These are phyloP conservation scores for Isatis lusitanica DNA, from an alignment of 441 rosid genomes.

Conservation along the genomic window DNA sequence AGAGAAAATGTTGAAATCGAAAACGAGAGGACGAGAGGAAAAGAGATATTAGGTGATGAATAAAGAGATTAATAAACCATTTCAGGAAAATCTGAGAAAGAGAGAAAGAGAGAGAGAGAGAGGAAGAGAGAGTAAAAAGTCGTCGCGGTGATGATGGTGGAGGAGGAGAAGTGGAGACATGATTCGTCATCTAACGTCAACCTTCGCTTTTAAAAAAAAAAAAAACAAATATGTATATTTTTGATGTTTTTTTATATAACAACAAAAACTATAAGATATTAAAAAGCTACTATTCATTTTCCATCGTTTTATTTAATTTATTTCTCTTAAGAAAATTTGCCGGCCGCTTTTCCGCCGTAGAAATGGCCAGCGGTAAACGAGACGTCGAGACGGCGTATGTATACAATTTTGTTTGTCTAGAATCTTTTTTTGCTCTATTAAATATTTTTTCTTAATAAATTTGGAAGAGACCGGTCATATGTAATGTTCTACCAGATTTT, in stretches of 20 bases:
- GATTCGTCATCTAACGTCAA: conserved; percentile 38
- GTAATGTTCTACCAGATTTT: not conserved
- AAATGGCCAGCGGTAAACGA: not conserved
- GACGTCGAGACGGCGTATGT: not conserved
- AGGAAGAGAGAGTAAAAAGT: conserved; percentile 26
- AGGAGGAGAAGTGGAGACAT: conserved; percentile 38
- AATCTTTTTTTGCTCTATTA: no score
- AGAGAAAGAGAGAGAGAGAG: conserved; percentile 11
- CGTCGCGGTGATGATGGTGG: conserved; percentile 34
- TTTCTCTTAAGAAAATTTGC: not conserved
- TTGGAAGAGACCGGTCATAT: not conserved
- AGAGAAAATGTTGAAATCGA: not conserved
- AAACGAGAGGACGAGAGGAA: not conserved
- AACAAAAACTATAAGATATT: not conserved
- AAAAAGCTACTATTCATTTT: not conserved
- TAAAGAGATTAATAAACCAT: not conserved
- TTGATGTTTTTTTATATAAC: not conserved
- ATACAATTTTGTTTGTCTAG: not conserved
- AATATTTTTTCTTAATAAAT: not conserved
- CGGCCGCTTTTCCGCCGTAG: conserved; percentile 10
- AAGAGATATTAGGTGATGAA: not conserved
- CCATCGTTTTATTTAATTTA: not conserved
- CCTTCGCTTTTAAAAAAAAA: conserved; percentile 9
- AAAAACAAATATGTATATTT: not conserved
- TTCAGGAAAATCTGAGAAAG: not conserved